Evolutionary conservation across 176 grass and related monocot genomes (phyloP), one percentile per base, ranked within the genome.

Genomic region (Eleusine indica): DNA sequence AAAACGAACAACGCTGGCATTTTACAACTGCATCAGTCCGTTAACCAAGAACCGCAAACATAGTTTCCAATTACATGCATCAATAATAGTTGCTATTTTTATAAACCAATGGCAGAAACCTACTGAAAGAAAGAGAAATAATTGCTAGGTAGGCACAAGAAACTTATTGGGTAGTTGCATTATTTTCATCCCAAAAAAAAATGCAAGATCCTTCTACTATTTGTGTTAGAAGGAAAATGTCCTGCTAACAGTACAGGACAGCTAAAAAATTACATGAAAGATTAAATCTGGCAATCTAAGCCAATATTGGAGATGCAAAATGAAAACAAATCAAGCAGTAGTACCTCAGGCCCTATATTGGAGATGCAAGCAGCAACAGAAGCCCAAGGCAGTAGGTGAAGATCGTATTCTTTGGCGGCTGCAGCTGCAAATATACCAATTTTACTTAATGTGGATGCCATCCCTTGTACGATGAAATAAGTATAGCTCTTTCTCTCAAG

Each of bases 361-460:
- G 95, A 93, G 62, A 94, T 91, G 86, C 95, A 98, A 82, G 95
- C 89, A 73, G 95, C 95, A 95, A 98, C 92, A 82, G 92, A 94
- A 72, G 89, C 92, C 92, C 95, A 98, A n/a, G 95, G 95, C 25
- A 98, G 73, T 75, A 98, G 83, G 64, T 90, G 89, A 90, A 93
- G 89, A 86, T 95, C 91, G 43, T 98, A 95, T 75, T 98, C 95
- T 79, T 98, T 95, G n/a, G 82, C 84, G 75, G 92, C 92, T 85
- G 62, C 48, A 83, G 89, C 80, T 88, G 95, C 92, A 82, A 98
- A 98, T 30, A 51, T 82, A 82, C 90, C 92, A 75, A 95, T 98
- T 86, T 83, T 91, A 91, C 92, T 98, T 56, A 75, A 91, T 83
- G 92, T 41, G 60, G 95, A 86, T 80, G 92, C 92, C 92, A 98